A percentile compares a stretch with the other conserved stretches of the same genome.
phyloP scores from a whole-genome alignment of 78 protist genomes.

The Corallochytrium limacisporum region DNA sequence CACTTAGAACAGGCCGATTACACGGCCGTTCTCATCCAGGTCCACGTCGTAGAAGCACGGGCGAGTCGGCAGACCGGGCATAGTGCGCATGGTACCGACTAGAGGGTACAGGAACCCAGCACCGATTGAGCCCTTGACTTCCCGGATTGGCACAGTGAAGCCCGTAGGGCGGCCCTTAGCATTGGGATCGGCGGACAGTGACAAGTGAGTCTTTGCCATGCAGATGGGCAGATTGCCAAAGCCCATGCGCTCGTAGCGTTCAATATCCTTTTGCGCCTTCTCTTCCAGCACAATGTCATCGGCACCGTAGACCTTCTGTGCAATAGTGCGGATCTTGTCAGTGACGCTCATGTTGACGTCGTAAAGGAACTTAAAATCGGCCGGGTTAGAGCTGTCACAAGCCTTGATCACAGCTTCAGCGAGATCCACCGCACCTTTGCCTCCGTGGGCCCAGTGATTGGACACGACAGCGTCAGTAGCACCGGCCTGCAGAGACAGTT shows the following conservation, averaged over 20 bases:
- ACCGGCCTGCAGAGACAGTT: conserved; percentile 49
- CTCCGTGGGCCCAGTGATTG: conserved; percentile 80
- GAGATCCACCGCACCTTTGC: conserved; percentile 70
- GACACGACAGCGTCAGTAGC: conserved; percentile 66
- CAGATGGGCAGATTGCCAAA: conserved; percentile 81
- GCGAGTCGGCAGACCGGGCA: conserved; percentile 89
- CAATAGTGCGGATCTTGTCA: conserved; percentile 69
- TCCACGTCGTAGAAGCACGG: conserved; percentile 83
- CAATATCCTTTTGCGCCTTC: conserved; percentile 55
- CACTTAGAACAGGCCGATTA: conserved; percentile 66
- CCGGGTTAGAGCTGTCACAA: conserved; percentile 33
- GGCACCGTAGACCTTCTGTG: conserved; percentile 78
- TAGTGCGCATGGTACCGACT: conserved; percentile 61
- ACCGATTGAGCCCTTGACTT: conserved; percentile 62
- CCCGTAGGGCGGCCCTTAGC: conserved; percentile 64
- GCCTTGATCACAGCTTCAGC: conserved; percentile 71
- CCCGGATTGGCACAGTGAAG: conserved; percentile 73
- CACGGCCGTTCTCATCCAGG: conserved; percentile 56
- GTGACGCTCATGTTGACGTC: conserved; percentile 39
- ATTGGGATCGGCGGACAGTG: conserved; percentile 67
- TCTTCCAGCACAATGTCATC: conserved; percentile 35
- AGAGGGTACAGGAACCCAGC: conserved; percentile 81
- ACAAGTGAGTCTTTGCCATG: conserved; percentile 94
- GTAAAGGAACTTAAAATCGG: conserved; percentile 66
- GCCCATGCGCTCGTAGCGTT: conserved; percentile 46